Evolutionary conservation across 2,329 filamentous ascomycete genomes (phyloP), one percentile per base, ranked within the genome.

Genomic region (Colletotrichum magnum): DNA sequence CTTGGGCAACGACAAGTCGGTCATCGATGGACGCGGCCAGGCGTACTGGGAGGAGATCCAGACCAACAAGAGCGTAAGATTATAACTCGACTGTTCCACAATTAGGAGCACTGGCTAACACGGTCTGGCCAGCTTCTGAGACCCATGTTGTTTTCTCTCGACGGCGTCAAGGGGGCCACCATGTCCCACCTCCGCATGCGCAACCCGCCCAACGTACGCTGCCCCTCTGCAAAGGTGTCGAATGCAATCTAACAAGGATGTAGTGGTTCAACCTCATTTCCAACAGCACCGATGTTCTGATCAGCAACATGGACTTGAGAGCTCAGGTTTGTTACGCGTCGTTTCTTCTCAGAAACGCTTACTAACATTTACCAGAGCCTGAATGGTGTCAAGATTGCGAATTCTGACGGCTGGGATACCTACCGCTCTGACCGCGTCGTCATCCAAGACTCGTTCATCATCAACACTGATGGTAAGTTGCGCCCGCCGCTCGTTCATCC

Each of bases 391-490:
- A 89, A 90, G 78, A 93, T 93, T 76, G 92, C 89, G 0, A 90
- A 92, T 74, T 89, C 87, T 86, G 66, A 69, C 7, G 66, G 66
- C 6, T 69, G 61, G 66, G 66, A 90, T 69, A 90, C 87, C 0
- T 90, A 92, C 74, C 86, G 89, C 6, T 89, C 87, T 10, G 80
- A 84, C n/a, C 86, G 88, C 54, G 85, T 93, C 41, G 86, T 90
- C 0, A 92, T 93, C 32, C 90, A 93, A 74, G 88, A 93, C 74
- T 92, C 88, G 0, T 78, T 86, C 21, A 86, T 90, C 71, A 84
- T 88, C 77, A 92, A 92, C 72, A 89, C 88, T 26, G 90, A 93
- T 75, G 87, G 61, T 69, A 4, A 45, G 61, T 24, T 21, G 15
- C 32, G 32, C n/a, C 2, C n/a, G 13, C 13, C 5, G 15, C 26